Conservation (phyloP, 345 rosid genomes). For the Ricinus communis region DNA sequence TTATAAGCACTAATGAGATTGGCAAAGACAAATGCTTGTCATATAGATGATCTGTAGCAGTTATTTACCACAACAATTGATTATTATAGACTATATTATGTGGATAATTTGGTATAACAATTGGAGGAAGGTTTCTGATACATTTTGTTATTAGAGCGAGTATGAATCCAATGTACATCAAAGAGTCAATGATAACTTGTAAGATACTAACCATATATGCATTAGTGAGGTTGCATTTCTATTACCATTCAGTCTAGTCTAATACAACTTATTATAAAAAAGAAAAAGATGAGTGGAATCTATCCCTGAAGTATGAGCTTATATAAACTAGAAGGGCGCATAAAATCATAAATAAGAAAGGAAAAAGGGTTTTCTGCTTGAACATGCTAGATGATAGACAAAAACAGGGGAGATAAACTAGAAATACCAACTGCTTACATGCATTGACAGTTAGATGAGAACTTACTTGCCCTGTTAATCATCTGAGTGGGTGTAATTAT, state of each 20-base stretch:
- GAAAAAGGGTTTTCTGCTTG: not conserved
- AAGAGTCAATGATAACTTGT: not conserved
- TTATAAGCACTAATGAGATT: not conserved
- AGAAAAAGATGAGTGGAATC: slow-evolving; percentile 3
- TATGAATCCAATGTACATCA: not conserved
- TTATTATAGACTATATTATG: not conserved
- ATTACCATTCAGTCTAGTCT: not conserved
- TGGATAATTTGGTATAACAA: not conserved
- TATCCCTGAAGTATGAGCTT: not conserved
- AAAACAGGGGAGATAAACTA: not conserved
- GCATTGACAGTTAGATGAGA: not conserved
- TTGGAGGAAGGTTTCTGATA: too few relatives aligned
- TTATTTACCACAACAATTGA: not conserved
- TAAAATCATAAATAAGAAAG: not conserved
- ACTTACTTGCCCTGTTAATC: slow-evolving; percentile 87
- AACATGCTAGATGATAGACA: not conserved
- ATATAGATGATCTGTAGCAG: too few relatives aligned
- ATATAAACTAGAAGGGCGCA: not conserved
- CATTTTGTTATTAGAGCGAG: too few relatives aligned
- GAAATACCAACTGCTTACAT: not conserved
- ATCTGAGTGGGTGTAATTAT: slow-evolving; percentile 91
- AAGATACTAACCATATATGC: not conserved
- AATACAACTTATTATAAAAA: not conserved
- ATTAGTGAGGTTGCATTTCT: not conserved
- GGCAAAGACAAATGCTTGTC: not conserved